Base-by-base conservation (phyloP, 2,329 filamentous ascomycete species). In the Dothideomycetidae sp. region DNA sequence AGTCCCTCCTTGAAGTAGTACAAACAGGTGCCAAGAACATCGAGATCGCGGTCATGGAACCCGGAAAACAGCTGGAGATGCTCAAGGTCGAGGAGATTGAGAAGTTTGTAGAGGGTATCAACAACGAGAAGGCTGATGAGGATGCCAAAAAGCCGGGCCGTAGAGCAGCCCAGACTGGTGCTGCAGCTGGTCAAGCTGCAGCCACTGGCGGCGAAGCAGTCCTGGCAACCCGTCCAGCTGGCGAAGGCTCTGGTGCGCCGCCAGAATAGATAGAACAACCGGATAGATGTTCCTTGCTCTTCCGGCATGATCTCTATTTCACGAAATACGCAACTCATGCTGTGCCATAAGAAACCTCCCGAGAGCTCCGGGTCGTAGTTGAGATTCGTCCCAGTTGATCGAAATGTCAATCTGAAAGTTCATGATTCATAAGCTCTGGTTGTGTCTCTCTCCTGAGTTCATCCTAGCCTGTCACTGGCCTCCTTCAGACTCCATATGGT, bases 11-110 rank as follows among this genome's bases (percentile, higher is more conserved):
- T 43, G 90, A 98, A 62, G 90, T 98, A 37, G 90, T 98, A 44
- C 90, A 98, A 65, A 98, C 90, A 2, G 90, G 90, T 46, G 90
- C 90, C 37, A 98, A 98, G 76, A 98, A 98, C 64, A 98, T 98
- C 54, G 90, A 98, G 67, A 96, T 98, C 54, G 90, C 92, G 41
- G 78, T 98, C 56, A 94, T 96, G 85, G 82, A 84, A 5, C 86
- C 90, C 5, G 86, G 84, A 36, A 85, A 93, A 68, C 61, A 71
- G 11, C 75, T 98, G 46, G 86, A 96, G 68, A 86, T 93, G 76
- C 72, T 98, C 50, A 83, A 85, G 2, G 80, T 88, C 19, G 88
- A 96, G 60, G 83, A 93, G 54, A 98, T 98, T 54, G 90, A 98
- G 69, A 74, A 75, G 50, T 94, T 93, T 55, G 92, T 98, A 55